Base-by-base conservation (phyloP, 2,329 filamentous ascomycete species). In the Tolypocladium guangdongense region DNA sequence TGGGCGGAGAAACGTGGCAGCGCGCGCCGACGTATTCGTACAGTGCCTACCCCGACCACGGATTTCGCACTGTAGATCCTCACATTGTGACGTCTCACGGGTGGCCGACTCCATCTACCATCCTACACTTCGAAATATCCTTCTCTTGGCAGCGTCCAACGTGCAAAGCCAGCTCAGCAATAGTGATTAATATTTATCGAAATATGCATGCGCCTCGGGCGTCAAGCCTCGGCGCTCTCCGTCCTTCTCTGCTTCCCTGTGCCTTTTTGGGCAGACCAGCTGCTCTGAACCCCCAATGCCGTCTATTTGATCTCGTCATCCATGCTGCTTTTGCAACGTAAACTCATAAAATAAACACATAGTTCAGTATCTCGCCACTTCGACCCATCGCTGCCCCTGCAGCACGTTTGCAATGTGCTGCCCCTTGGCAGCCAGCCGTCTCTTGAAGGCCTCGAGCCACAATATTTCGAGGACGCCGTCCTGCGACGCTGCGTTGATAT, bases 361-460 rank as follows among this genome's bases (percentile, higher is more conserved):
- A 14, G 4, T 30, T 58, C 52, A 66, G 51, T 63, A 65, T 36
- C 56, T 62, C 18, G 64, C 65, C 49, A 71, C 55, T 53, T 71
- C 67, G n/a, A 61, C 54, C 75, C 74, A 78, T 30, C 54, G 61
- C 57, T 67, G 70, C 32, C 57, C 65, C 59, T 70, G 69, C 41
- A 75, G 57, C 18, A 69, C 64, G 18, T 68, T 62, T 7, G 68
- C 65, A 10, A 78, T 64, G 35, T 71, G 65, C 55, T 74, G 69
- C 0, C 73, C 74, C 56, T 72, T 74, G 5, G 58, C 62, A 33
- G 59, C 53, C 54, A 79, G 54, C 11, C 71, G 64, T 32, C 59
- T 61, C 43, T 68, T 66, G 56, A 78, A 78, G 2, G 60, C 67
- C 8, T 75, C 72, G 39, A 77, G 71, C 76, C 76, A 78, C 55